A percentile compares a stretch with the other conserved stretches of the same genome.
Conservation (phyloP, 805 yeast genomes). For the Candida saitoana region DNA sequence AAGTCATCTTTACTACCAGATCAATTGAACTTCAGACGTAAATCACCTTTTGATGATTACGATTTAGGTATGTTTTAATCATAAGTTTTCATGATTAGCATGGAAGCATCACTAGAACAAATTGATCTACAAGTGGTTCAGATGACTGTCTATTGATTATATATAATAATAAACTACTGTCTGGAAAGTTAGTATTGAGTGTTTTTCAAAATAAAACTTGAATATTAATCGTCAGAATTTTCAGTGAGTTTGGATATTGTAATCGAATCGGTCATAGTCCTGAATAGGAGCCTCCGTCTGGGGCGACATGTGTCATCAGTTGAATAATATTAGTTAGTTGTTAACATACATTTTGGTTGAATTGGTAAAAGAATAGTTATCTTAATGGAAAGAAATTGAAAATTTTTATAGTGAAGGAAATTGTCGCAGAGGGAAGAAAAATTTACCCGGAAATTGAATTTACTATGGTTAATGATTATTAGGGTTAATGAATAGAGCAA, state of each 20-base stretch:
- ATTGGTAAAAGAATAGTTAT: no score
- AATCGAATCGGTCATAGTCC: constrained; percentile 69
- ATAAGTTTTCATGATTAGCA: constrained; percentile 59
- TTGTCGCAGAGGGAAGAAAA: not conserved
- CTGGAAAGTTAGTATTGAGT: not conserved
- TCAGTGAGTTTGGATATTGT: constrained; percentile 58
- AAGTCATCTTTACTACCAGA: not conserved
- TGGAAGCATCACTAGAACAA: constrained; percentile 49
- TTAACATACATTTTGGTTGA: not conserved
- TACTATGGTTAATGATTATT: not conserved
- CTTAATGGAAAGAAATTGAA: no score
- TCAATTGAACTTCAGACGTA: constrained; percentile 15
- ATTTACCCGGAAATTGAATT: constrained; percentile 7
- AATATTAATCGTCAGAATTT: constrained; percentile 47
- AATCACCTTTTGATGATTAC: constrained; percentile 11
- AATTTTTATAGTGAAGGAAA: constrained; percentile 2
- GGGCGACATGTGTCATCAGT: constrained; percentile 74
- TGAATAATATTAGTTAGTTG: constrained; percentile 10
- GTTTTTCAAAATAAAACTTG: not conserved
- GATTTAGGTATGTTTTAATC: constrained; percentile 38
- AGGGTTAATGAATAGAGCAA: not conserved
- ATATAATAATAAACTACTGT: constrained; percentile 1
- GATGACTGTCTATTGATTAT: constrained; percentile 2
- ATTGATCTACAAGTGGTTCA: constrained; percentile 7
- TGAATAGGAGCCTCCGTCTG: constrained; percentile 62